These are phyloP conservation scores for Schwanniomyces pseudopolymorphus DNA, from an alignment of 805 yeast species.

Conservation along the genomic window DNA sequence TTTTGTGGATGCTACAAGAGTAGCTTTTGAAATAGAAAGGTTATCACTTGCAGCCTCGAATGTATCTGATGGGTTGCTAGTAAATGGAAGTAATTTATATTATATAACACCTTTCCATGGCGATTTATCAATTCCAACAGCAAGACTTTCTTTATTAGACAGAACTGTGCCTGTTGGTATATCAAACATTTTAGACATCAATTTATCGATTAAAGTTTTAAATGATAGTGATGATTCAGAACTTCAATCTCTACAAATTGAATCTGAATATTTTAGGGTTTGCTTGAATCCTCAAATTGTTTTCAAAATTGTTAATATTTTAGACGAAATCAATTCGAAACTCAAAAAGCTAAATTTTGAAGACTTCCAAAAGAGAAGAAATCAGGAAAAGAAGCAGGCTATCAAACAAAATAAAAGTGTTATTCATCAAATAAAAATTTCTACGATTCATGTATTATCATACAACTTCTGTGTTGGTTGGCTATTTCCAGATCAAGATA, in stretches of 20 bases:
- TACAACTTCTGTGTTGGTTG: constrained; percentile 76
- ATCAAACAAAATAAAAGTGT: neutral
- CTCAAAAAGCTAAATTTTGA: neutral
- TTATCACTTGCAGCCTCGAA: constrained; percentile 20
- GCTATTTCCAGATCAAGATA: constrained; percentile 53
- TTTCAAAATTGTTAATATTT: constrained; percentile 34
- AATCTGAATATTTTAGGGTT: constrained; percentile 57
- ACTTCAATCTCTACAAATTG: constrained; percentile 52
- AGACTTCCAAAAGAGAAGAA: neutral
- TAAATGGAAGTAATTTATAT: neutral
- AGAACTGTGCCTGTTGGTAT: constrained; percentile 40
- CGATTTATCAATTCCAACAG: constrained; percentile 39
- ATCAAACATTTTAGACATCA: constrained; percentile 44
- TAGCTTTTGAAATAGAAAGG: constrained; percentile 36
- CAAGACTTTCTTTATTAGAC: constrained; percentile 40
- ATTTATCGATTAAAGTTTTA: constrained; percentile 42
- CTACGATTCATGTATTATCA: constrained; percentile 57
- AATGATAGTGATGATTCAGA: constrained; percentile 28
- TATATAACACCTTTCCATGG: constrained; percentile 34
- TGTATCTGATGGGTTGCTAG: constrained; percentile 15
- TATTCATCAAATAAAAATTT: constrained; percentile 25
- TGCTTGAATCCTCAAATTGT: constrained; percentile 55
- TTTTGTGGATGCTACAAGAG: constrained; percentile 28
- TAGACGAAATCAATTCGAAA: constrained; percentile 20
- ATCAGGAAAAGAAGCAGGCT: neutral